A percentile compares a stretch with the other conserved stretches of the same genome.
Conservation (phyloP, 305 asterid genomes). For the Fraxinus ornus region DNA sequence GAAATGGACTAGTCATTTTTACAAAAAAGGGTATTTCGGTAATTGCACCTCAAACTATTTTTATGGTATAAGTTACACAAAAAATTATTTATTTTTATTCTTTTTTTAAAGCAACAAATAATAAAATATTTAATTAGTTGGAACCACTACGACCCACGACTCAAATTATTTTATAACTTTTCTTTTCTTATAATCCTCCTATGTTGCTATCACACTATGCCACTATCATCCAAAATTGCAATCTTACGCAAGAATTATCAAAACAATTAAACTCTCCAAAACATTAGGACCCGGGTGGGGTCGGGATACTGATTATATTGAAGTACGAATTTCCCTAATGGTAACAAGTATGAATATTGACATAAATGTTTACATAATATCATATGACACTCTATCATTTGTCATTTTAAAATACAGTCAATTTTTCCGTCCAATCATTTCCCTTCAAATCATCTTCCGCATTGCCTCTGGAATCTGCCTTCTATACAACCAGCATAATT, state of each 20-base stretch:
- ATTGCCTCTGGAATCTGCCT: too few relatives aligned
- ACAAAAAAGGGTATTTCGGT: neutral
- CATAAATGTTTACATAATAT: too few relatives aligned
- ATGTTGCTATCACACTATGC: slow-evolving; percentile 2
- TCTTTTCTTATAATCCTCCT: slow-evolving; percentile 20
- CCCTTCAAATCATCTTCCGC: too few relatives aligned
- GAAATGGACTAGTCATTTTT: neutral
- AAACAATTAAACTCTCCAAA: neutral
- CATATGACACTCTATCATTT: too few relatives aligned
- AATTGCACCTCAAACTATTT: neutral
- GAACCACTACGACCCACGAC: neutral
- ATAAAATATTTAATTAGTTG: neutral
- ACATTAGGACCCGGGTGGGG: neutral
- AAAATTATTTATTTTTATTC: too few relatives aligned
- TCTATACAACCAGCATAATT: too few relatives aligned
- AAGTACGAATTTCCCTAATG: too few relatives aligned
- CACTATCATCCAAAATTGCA: slow-evolving; percentile 27
- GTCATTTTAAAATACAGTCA: too few relatives aligned
- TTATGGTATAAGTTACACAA: neutral
- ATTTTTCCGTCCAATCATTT: too few relatives aligned
- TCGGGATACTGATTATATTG: neutral
- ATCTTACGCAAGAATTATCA: slow-evolving; percentile 14
- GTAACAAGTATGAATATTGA: too few relatives aligned
- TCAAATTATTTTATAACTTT: neutral
- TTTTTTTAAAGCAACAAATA: neutral